phyloP scores from a whole-genome alignment of 345 rosid genomes.

The Eucalyptus microcorys region DNA sequence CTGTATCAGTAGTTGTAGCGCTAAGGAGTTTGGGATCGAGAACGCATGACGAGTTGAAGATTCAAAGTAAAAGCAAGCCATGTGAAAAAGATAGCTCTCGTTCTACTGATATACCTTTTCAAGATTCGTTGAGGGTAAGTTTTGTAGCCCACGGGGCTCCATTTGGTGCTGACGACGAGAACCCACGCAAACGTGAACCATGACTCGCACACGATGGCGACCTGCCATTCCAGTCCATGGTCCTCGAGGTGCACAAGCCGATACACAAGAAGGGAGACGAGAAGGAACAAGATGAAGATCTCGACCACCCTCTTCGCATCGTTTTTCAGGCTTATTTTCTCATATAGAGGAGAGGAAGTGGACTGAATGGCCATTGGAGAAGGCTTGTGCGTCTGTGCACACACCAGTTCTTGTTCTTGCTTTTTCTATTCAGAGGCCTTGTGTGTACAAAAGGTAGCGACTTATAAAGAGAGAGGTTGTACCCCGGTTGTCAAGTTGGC shows the following conservation, averaged over 20 bases:
- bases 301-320: constrained; percentile 11
- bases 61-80: not conserved
- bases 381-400: not conserved
- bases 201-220: constrained; percentile 56
- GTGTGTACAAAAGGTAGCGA: not conserved
- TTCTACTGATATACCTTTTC: constrained; percentile 6
- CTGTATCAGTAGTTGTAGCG: not conserved
- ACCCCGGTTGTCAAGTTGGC: not conserved
- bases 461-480: not conserved
- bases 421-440: not conserved
- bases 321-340: constrained; percentile 6
- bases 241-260: constrained; percentile 11
- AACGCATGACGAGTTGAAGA: not conserved
- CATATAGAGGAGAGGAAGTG: constrained; percentile 6
- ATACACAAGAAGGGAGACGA: constrained; percentile 18
- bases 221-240: constrained; percentile 42
- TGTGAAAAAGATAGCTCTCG: not conserved
- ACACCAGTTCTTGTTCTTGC: not conserved
- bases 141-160: constrained; percentile 41
- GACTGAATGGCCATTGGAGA: not conserved
- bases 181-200: constrained; percentile 47
- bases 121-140: constrained; percentile 36
- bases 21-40: not conserved
- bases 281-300: constrained; percentile 11
- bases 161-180: constrained; percentile 26